Base-by-base conservation (phyloP, 2,329 filamentous ascomycete species). In the Teratosphaeria zuluensis region DNA sequence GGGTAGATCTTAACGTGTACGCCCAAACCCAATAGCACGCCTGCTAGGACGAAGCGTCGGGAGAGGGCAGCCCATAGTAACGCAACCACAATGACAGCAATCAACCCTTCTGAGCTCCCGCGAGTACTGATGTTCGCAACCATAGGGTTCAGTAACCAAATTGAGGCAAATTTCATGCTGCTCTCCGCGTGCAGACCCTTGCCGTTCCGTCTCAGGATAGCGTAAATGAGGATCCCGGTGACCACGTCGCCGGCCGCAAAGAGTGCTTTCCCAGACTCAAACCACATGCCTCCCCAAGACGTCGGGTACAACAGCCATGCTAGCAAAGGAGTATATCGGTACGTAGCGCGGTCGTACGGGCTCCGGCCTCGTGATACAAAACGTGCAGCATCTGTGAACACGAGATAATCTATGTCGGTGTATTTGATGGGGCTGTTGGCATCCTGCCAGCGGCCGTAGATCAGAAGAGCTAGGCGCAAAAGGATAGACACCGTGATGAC, bases 1-100 rank as follows among this genome's bases (percentile, higher is more conserved):
- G 94, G 94, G 69, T 99, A 99, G 61, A 99, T 97, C 80, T 99
- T 99, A 76, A 99, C 95, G 75, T 99, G 94, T 30, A 97, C 92
- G 1, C 84, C 84, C 31, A 96, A 75, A 0, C 94, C 94, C 2
- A 99, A 78, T 32, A 97, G 73, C 2, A 85, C 63, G 0, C 89
- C 92, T 0, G 91, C 88, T 8, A 95, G 70, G 1, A 74, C 68
- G 19, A 88, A 76, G n/a, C 78, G 78, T 55, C 79, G 80, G 56
- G 81, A 78, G 63, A 91, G 76, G 1, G 89, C 87, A 0, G 92
- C 89, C 89, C 90, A 97, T 11, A 99, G 75, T 38, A 97, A 73
- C 0, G 84, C 88, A 61, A 90, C 84, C 5, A 95, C 90, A 70
- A 96, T 80, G 0, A 92, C 90, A 16, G 90, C 91, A 7, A 99